Percentiles rank a stretch among this genome's conserved stretches.
phyloP scores from a whole-genome alignment of 345 rosid genomes.

The Eucalyptus dawsonii region DNA sequence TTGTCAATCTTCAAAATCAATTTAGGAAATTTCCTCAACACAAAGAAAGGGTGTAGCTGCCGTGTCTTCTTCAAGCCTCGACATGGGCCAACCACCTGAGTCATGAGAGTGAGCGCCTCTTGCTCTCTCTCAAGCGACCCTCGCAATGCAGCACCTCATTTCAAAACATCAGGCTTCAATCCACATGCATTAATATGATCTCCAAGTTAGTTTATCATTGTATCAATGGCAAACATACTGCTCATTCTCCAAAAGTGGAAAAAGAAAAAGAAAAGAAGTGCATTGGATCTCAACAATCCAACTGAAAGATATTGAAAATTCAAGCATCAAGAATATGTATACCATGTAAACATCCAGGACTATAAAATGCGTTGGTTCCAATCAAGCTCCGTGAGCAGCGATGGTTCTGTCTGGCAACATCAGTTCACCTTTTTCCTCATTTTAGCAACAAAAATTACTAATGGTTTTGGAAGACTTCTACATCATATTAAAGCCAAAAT shows the following conservation, averaged over 20 bases:
- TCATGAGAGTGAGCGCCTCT: neutral
- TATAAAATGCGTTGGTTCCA: neutral
- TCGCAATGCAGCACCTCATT: neutral
- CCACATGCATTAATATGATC: neutral
- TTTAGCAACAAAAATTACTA: neutral
- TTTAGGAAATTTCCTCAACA: too few species aligned
- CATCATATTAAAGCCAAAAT: neutral
- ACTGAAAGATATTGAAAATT: neutral
- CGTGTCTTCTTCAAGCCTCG: too few species aligned
- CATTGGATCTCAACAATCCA: neutral
- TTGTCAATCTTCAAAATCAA: too few species aligned
- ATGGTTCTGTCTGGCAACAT: neutral
- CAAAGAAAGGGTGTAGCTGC: too few species aligned
- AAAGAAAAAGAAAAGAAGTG: neutral
- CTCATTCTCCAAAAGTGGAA: neutral
- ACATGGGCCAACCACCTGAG: neutral
- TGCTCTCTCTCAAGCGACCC: neutral
- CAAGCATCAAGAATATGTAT: neutral
- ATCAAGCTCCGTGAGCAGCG: neutral
- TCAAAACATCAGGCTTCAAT: neutral
- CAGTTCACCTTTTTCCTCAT: neutral
- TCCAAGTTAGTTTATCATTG: neutral
- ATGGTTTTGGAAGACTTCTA: neutral
- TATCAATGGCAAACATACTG: neutral
- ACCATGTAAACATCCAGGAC: neutral